Base-by-base conservation (phyloP, 2,329 filamentous ascomycete species). In the Pseudocercospora fuligena region DNA sequence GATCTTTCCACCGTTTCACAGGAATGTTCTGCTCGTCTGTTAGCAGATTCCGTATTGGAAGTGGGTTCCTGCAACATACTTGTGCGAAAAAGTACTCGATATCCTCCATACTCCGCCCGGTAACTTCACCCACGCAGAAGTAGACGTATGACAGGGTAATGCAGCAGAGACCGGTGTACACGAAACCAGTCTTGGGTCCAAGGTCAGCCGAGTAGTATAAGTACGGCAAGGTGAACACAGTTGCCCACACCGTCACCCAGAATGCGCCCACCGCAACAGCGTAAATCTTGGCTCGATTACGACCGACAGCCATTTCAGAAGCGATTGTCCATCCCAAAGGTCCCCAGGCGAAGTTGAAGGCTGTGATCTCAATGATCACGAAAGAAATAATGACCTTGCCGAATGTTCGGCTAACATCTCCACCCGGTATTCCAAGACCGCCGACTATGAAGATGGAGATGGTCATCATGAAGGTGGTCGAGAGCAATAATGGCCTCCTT, bases 221-320 rank as follows among this genome's bases (percentile, higher is more conserved):
- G 14, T 27, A 56, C 27, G 23, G 51, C 51, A 51, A 25, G 47
- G 47, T 51, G 47, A 51, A 51, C 23, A 51, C 47, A 16, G 47
- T 25, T 12, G 47, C 47, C 47, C 47, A 51, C 47, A 51, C 47
- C 47, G 47, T 51, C 21, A 51, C 47, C 47, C 47, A 51, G 16
- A 31, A 56, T 25, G 51, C 21, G 23, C 51, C 27, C 23, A 27
- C 23, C 4, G 51, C 51, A n/a, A 56, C 51, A 8, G 51, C 51
- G 11, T 56, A 56, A 31, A 56, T 56, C 51, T 56, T 56, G 21
- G 51, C 51, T 19, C 23, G 51, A 31, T 56, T 31, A 14, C 27
- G 21, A 25, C 47, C 47, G 12, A 29, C 51, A 16, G 51, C 51
- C 51, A 56, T 29, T 56, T 56, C 51, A 56, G 51, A 56, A 56